These are phyloP conservation scores for Hypoxylon sp. DNA, from an alignment of 2,329 filamentous ascomycete genomes.

Conservation along the genomic window DNA sequence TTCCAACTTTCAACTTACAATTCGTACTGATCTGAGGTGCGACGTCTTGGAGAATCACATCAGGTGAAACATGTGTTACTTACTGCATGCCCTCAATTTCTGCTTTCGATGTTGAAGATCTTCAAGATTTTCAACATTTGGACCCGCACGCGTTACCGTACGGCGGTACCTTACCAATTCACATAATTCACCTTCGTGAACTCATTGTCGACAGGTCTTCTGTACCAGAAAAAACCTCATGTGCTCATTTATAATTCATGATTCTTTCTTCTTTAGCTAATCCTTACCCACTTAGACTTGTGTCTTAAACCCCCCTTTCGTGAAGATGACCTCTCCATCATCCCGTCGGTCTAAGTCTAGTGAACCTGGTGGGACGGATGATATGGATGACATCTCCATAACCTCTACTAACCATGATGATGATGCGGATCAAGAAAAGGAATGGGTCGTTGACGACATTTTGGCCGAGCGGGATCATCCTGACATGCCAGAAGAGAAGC, in stretches of 20 bases:
- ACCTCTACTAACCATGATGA: conserved; percentile 63
- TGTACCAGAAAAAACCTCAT: background rate
- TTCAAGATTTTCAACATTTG: background rate
- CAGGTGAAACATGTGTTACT: background rate
- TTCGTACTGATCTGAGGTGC: background rate
- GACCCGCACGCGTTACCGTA: background rate
- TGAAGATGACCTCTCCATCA: conserved; percentile 33
- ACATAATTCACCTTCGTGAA: background rate
- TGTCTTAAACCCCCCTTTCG: background rate
- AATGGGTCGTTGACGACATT: conserved; percentile 70
- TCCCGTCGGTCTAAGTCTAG: conserved; percentile 22
- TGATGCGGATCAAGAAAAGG: conserved; percentile 56
- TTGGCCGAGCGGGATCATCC: conserved; percentile 61
- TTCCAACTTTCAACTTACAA: background rate
- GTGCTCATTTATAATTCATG: background rate
- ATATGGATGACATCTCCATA: conserved; percentile 69
- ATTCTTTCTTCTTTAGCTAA: background rate
- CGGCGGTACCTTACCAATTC: background rate
- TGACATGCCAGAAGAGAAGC: conserved; percentile 49
- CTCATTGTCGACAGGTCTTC: background rate
- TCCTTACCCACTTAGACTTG: background rate
- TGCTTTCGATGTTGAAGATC: background rate
- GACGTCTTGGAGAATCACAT: background rate
- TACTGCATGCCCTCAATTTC: background rate
- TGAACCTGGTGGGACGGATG: conserved; percentile 48